phyloP scores from a whole-genome alignment of 106 monocot genomes.

The Platanthera guangdongensis region DNA sequence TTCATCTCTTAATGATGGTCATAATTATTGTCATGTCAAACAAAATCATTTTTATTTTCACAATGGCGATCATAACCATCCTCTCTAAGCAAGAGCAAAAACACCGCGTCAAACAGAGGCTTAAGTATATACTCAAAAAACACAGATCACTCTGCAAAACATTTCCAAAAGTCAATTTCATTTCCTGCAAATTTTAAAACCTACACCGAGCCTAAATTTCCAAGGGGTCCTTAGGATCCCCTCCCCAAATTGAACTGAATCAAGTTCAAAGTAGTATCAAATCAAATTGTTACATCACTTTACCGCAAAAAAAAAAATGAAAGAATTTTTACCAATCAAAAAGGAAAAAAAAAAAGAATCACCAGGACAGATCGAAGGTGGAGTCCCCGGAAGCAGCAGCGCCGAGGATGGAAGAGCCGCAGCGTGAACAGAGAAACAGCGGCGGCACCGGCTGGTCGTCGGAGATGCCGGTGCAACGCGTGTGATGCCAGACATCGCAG shows the following conservation, averaged over 20 bases:
- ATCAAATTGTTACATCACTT: not conserved
- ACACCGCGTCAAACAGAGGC: too few species aligned
- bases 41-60: too few species aligned
- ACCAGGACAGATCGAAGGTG: not conserved
- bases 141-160: too few species aligned
- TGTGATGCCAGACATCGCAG: slow-evolving; percentile 95
- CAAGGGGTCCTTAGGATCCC: not conserved
- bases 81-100: too few species aligned
- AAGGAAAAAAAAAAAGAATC: not conserved
- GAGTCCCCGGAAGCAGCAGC: slow-evolving; percentile 2
- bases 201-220: not conserved
- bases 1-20: too few species aligned
- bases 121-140: too few species aligned
- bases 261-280: not conserved
- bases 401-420: slow-evolving; percentile 25
- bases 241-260: not conserved
- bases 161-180: too few species aligned
- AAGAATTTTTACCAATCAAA: not conserved
- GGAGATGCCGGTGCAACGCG: slow-evolving; percentile 67
- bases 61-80: too few species aligned
- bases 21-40: too few species aligned
- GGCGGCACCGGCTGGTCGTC: slow-evolving; percentile 57
- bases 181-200: too few species aligned
- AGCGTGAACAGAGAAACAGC: slow-evolving; percentile 61
- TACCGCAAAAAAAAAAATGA: not conserved